Conservation (phyloP, 176 grass and related monocot genomes). For the Ampelocalamus luodianensis region DNA sequence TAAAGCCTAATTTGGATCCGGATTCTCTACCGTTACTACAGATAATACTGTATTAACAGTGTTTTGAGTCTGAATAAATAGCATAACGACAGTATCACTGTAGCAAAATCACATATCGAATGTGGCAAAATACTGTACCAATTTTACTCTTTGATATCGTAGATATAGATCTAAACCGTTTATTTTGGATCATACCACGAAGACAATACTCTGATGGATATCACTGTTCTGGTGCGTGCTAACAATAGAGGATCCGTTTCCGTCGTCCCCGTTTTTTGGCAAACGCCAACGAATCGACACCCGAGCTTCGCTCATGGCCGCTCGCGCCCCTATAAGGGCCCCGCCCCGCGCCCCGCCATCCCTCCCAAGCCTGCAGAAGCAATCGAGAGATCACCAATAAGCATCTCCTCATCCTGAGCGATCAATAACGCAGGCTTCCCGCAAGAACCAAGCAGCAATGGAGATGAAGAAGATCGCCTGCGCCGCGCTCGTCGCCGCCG, state of each 20-base stretch:
- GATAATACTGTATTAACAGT: too few species aligned
- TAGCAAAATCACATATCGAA: too few species aligned
- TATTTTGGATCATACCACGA: accelerated
- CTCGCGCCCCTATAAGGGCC: conserved; percentile 42
- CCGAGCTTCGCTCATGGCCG: conserved; percentile 42
- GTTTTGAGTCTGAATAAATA: too few species aligned
- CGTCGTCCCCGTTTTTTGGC: not conserved
- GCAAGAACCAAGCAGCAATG: conserved; percentile 34
- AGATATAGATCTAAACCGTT: too few species aligned
- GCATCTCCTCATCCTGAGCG: not conserved
- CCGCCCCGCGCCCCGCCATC: not conserved
- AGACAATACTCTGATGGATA: too few species aligned
- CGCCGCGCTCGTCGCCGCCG: conserved; percentile 59
- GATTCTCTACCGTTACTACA: too few species aligned
- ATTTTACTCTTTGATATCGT: too few species aligned
- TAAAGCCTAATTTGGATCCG: too few species aligned
- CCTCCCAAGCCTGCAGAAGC: conserved; percentile 32
- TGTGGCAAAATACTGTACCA: too few species aligned
- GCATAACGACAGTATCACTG: too few species aligned
- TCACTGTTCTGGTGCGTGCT: too few species aligned
- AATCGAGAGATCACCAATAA: conserved; percentile 45
- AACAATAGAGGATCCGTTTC: too few species aligned
- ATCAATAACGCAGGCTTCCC: conserved; percentile 5
- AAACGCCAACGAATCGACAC: not conserved
- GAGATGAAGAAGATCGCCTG: conserved; percentile 79